These are phyloP conservation scores for Mycena epipterygia DNA, from an alignment of 768 basidiomycete species.

Conservation along the genomic window DNA sequence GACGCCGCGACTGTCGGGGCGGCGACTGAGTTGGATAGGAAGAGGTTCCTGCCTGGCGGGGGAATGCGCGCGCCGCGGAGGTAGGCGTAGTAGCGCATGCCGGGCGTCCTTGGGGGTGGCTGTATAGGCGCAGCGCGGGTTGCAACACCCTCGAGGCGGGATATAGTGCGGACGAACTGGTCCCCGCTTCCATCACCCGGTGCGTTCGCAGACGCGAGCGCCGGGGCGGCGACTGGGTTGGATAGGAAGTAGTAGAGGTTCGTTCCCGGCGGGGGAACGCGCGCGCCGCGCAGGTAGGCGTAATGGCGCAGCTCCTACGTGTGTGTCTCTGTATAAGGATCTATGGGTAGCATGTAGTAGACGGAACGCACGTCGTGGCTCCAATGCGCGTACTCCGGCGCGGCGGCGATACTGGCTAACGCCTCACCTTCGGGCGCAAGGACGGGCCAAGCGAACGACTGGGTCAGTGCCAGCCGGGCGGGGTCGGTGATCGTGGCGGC, in stretches of 20 bases:
- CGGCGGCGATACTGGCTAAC: constrained; percentile 48
- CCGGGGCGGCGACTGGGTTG: not conserved
- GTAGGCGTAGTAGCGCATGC: too few species aligned
- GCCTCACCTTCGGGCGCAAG: constrained; percentile 29
- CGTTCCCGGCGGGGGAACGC: constrained; percentile 31
- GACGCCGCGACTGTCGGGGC: too few species aligned
- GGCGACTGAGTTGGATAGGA: too few species aligned
- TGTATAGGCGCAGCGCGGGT: too few species aligned
- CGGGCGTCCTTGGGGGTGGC: too few species aligned
- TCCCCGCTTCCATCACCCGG: constrained; percentile 40
- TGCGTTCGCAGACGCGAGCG: not conserved
- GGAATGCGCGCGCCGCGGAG: too few species aligned
- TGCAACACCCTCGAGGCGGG: constrained; percentile 46
- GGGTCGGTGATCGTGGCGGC: constrained; percentile 25
- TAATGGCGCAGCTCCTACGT: constrained; percentile 51
- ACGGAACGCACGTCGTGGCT: constrained; percentile 48
- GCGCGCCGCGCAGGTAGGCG: constrained; percentile 47
- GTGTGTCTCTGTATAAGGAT: too few species aligned
- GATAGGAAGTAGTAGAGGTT: constrained; percentile 16
- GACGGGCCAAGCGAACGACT: constrained; percentile 45
- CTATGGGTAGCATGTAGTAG: not conserved
- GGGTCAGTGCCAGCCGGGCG: constrained; percentile 41
- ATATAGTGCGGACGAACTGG: constrained; percentile 45
- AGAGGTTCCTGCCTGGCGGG: too few species aligned
- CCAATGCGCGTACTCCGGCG: constrained; percentile 43